Evolutionary conservation across 2,329 filamentous ascomycete genomes (phyloP), one percentile per base, ranked within the genome.

Genomic region (Cyphellophora europaea): DNA sequence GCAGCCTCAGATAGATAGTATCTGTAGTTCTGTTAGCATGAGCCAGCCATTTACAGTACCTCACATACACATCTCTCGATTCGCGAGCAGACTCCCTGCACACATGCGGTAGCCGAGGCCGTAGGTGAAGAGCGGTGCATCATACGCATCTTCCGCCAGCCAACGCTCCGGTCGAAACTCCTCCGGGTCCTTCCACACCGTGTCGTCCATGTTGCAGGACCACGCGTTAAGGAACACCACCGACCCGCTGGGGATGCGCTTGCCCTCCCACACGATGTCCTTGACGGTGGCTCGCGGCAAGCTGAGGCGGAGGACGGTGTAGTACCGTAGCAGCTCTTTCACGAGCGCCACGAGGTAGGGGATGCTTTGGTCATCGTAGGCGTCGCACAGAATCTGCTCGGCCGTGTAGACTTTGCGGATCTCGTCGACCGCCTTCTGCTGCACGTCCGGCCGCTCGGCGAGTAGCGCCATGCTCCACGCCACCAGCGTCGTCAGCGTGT

Each of bases 41-140:
- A n/a, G n/a, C n/a, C n/a, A n/a, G n/a, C n/a, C n/a, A n/a, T n/a
- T n/a, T n/a, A n/a, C n/a, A n/a, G n/a, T n/a, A n/a, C n/a, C n/a
- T n/a, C n/a, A n/a, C n/a, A n/a, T n/a, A n/a, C n/a, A n/a, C n/a
- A n/a, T n/a, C n/a, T n/a, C n/a, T n/a, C n/a, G n/a, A n/a, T n/a
- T 79, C 8, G 76, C 75, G 2, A 80, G 61, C 25, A 77, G 49
- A 2, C 67, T 74, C 23, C 75, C 77, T 0, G 76, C 74, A 42
- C 77, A 81, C 77, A 81, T 81, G 25, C 76, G 68, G 44, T 79
- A 79, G 2, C 77, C 77, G 6, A 80, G 60, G 0, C 77, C 77
- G 38, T 79, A 80, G 0, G 74, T 77, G 52, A 79, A 79, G 10
- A 79, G 54, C 1, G 75, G 75, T 3, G 73, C 73, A 17, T 80